These are phyloP conservation scores for Cercophora newfieldiana DNA, from an alignment of 495 filamentous ascomycete species.

Conservation along the genomic window DNA sequence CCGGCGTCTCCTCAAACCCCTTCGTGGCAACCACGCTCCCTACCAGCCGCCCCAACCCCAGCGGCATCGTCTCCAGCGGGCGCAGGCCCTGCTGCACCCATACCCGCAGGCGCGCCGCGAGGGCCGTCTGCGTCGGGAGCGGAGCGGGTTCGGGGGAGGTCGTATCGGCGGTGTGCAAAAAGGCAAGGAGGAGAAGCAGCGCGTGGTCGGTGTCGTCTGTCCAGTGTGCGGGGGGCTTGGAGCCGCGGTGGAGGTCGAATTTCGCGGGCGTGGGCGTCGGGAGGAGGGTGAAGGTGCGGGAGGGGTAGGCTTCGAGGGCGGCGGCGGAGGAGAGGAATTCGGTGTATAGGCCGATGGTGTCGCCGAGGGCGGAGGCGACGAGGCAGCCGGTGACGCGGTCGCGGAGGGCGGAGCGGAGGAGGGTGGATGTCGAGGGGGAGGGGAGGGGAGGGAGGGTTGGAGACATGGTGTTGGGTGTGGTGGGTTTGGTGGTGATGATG, in stretches of 20 bases:
- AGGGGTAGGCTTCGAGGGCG: conserved; percentile 33
- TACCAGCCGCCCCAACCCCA: not conserved
- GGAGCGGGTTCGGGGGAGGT: not conserved
- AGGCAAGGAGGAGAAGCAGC: conserved; percentile 44
- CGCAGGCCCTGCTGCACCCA: conserved; percentile 45
- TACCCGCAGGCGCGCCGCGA: conserved; percentile 41
- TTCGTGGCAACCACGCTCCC: not conserved
- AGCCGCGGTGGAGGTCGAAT: conserved; percentile 40
- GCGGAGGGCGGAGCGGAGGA: conserved; percentile 26
- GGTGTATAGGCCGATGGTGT: conserved; percentile 53
- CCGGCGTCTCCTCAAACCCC: conserved; percentile 25
- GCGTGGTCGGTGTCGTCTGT: conserved; percentile 56
- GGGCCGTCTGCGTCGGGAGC: conserved; percentile 29
- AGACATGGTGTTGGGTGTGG: too few relatives aligned
- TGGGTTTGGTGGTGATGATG: not conserved
- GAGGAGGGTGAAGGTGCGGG: conserved; percentile 37
- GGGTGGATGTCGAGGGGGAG: conserved; percentile 1
- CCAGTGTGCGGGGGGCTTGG: conserved; percentile 42
- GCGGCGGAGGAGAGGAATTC: conserved; percentile 40
- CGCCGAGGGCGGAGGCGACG: conserved; percentile 49
- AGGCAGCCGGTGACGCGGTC: conserved; percentile 43
- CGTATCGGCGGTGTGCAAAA: conserved; percentile 36
- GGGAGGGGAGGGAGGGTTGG: not conserved
- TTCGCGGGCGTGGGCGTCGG: conserved; percentile 29
- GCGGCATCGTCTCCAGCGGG: conserved; percentile 41